These are phyloP conservation scores for Apocynum venetum DNA, from an alignment of 257 asterid species.

Conservation along the genomic window DNA sequence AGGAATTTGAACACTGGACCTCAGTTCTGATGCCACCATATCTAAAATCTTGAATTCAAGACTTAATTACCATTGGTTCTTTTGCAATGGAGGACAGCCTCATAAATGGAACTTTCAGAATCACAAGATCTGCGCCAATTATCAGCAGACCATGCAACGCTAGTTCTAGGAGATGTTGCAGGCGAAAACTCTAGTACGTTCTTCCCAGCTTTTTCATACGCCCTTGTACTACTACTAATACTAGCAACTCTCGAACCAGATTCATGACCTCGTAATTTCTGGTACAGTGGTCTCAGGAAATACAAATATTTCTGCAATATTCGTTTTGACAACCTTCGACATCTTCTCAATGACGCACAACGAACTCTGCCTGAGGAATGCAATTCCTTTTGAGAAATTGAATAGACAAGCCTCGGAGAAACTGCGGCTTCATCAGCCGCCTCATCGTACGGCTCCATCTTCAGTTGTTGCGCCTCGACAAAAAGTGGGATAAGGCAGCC, in stretches of 20 bases:
- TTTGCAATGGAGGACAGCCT: constrained; percentile 92
- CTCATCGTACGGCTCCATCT: background rate
- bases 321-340: constrained; percentile 43
- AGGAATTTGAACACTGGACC: too few species aligned
- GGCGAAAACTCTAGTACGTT: constrained; percentile 28
- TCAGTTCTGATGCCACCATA: too few species aligned
- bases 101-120: constrained; percentile 83
- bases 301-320: constrained; percentile 48
- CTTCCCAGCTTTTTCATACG: constrained; percentile 13
- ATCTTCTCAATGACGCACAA: constrained; percentile 47
- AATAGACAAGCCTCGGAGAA: constrained; percentile 12
- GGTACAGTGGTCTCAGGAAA: constrained; percentile 44
- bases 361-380: constrained; percentile 24
- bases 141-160: constrained; percentile 53
- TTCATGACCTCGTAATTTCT: constrained; percentile 26
- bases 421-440: background rate
- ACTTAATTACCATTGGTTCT: constrained; percentile 51
- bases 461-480: background rate
- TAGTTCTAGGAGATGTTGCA: constrained; percentile 63
- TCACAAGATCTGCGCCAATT: constrained; percentile 78
- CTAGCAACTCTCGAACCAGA: constrained; percentile 27
- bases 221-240: constrained; percentile 9
- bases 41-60: too few species aligned
- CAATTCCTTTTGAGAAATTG: constrained; percentile 7
- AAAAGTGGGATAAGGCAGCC: constrained; percentile 58